Percentiles rank a stretch among this genome's conserved stretches.
phyloP scores from a whole-genome alignment of 352 stramenopile genomes.

The Thalassiosira hispida region DNA sequence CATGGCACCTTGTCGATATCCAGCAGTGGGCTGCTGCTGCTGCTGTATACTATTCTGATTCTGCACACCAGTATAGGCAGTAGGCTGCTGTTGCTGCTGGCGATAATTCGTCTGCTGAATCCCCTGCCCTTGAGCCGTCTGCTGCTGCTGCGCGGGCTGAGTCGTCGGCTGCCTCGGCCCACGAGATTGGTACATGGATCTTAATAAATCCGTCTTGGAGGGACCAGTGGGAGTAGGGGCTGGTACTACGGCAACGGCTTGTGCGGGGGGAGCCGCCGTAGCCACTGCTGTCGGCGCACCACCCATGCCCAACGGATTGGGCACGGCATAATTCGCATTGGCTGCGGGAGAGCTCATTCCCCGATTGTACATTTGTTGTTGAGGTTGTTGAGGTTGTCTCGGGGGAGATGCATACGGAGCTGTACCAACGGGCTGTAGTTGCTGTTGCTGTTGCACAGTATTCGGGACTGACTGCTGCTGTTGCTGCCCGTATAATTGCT shows the following conservation, averaged over 20 bases:
- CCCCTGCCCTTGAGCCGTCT: constrained; percentile 5
- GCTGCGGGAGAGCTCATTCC: constrained; percentile 15
- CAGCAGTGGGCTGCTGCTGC: background rate
- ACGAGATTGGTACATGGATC: constrained; percentile 52
- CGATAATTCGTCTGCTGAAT: background rate
- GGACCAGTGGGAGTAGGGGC: background rate
- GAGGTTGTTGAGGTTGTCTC: constrained; percentile 1
- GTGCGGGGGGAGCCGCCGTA: background rate
- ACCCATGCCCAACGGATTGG: constrained; percentile 42
- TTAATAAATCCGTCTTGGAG: constrained; percentile 38
- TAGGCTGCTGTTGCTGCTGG: background rate
- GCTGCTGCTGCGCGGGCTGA: background rate
- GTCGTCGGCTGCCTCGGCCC: constrained; percentile 1
- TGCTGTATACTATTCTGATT: constrained; percentile 14
- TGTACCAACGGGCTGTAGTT: background rate
- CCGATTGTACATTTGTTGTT: constrained; percentile 31
- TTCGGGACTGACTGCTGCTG: constrained; percentile 8
- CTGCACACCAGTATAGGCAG: background rate
- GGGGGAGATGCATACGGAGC: background rate
- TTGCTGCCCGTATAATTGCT: constrained; percentile 12
- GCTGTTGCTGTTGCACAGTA: constrained; percentile 30
- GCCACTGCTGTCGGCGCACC: background rate
- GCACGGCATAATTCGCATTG: constrained; percentile 14
- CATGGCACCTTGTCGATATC: constrained; percentile 1
- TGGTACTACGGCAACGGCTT: background rate